phyloP scores from a whole-genome alignment of 257 asterid species.

The Nyctanthes arbortristis region DNA sequence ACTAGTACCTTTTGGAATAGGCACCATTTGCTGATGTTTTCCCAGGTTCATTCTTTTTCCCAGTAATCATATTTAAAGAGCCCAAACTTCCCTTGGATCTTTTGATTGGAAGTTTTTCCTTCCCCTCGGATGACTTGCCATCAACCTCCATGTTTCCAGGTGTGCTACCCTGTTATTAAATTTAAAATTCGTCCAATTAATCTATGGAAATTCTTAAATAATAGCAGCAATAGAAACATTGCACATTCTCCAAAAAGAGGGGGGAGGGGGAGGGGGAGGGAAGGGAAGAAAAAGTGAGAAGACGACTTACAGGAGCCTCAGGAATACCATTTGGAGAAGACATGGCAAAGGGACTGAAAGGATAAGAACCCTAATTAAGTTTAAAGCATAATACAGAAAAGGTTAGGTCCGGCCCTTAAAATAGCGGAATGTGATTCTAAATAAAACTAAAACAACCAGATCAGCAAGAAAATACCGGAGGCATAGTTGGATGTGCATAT shows the following conservation, averaged over 20 bases:
- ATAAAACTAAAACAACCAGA: not conserved
- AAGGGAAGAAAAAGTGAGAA: not conserved
- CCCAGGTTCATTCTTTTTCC: slow-evolving; percentile 45
- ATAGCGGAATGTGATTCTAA: not conserved
- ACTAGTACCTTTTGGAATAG: slow-evolving; percentile 56
- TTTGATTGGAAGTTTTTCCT: slow-evolving; percentile 59
- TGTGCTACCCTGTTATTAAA: slow-evolving; percentile 32
- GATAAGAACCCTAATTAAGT: slow-evolving; percentile 63
- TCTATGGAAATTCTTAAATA: not conserved
- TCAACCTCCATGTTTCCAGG: slow-evolving; percentile 42
- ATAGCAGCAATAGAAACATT: not conserved
- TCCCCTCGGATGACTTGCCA: slow-evolving; percentile 48
- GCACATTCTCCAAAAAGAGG: not conserved
- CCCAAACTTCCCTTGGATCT: slow-evolving; percentile 58
- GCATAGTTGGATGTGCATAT: slow-evolving; percentile 91
- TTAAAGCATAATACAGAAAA: not conserved
- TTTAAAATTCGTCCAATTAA: not conserved
- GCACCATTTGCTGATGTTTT: slow-evolving; percentile 58
- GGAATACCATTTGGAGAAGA: slow-evolving; percentile 63
- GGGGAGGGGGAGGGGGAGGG: not conserved
- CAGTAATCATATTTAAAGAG: slow-evolving; percentile 49
- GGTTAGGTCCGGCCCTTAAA: slow-evolving; percentile 21
- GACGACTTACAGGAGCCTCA: slow-evolving; percentile 54
- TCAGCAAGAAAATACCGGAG: slow-evolving; percentile 30
- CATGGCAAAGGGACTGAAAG: slow-evolving; percentile 83